Evolutionary conservation across 2,329 filamentous ascomycete species (phyloP).

Genomic region (Alternaria incomplexa): DNA sequence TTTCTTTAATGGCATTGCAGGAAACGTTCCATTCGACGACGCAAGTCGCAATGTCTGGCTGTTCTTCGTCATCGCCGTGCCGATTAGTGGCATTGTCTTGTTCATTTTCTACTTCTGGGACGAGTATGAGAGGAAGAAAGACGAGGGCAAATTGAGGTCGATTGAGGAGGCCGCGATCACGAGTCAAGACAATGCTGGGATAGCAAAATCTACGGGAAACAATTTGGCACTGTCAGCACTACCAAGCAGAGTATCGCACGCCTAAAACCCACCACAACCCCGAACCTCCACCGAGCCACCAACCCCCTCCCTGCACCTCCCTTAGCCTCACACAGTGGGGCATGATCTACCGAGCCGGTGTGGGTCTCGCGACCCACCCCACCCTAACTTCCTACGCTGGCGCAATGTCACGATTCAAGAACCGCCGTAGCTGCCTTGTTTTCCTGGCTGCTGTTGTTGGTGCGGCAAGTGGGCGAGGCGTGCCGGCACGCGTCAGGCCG

Average conservation of each 20-base stretch:
- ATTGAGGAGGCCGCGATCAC: too few species aligned
- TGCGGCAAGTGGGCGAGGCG: background rate
- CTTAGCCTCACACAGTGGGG: background rate
- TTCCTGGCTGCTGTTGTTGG: background rate
- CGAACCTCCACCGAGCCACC: background rate
- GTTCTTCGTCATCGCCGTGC: background rate
- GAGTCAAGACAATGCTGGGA: background rate
- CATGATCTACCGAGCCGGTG: background rate
- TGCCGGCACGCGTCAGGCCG: background rate
- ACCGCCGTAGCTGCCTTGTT: background rate
- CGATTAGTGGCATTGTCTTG: rapidly evolving
- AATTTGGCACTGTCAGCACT: background rate
- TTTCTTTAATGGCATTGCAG: too few species aligned
- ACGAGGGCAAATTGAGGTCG: too few species aligned
- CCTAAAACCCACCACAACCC: background rate
- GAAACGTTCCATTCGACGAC: too few species aligned
- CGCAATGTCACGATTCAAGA: background rate
- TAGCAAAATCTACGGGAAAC: background rate
- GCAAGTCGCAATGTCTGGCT: background rate
- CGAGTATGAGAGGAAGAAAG: background rate
- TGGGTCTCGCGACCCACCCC: background rate
- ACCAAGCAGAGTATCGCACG: background rate
- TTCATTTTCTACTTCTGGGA: background rate
- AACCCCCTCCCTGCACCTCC: background rate
- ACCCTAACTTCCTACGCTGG: background rate